phyloP scores from a whole-genome alignment of 192 early-diverging fungal species.

The Linderina pennispora region DNA sequence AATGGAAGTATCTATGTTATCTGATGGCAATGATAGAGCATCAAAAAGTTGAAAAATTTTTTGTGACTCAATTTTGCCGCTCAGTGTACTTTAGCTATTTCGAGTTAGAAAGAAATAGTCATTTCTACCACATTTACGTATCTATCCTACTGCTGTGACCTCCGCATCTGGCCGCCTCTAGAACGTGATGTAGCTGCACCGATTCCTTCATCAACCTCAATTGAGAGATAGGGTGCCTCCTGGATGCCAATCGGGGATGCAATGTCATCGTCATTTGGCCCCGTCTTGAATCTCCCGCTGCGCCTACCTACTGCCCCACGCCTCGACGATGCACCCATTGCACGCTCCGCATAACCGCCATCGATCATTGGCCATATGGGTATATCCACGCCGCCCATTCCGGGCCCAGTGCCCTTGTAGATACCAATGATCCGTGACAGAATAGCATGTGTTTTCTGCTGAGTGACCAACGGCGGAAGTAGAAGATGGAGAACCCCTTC shows the following conservation, averaged over 20 bases:
- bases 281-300: neutral
- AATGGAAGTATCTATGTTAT: no score
- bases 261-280: neutral
- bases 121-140: no score
- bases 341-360: constrained; percentile 34
- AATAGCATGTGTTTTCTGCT: neutral
- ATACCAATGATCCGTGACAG: constrained; percentile 31
- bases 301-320: neutral
- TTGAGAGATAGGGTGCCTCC: constrained; percentile 40
- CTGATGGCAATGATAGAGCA: no score
- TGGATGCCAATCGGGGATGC: constrained; percentile 20
- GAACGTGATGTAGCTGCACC: constrained; percentile 25
- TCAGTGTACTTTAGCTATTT: no score
- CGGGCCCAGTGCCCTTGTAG: constrained; percentile 29
- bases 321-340: constrained; percentile 22
- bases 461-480: constrained; percentile 34
- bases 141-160: no score
- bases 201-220: constrained; percentile 33
- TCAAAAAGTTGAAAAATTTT: no score
- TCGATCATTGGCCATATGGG: constrained; percentile 29
- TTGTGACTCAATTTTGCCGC: no score
- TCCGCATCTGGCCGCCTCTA: constrained; percentile 19
- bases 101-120: no score
- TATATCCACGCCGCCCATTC: constrained; percentile 24
- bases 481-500: constrained; percentile 53